phyloP scores from a whole-genome alignment of 106 monocot species.

The Allium cepa region DNA sequence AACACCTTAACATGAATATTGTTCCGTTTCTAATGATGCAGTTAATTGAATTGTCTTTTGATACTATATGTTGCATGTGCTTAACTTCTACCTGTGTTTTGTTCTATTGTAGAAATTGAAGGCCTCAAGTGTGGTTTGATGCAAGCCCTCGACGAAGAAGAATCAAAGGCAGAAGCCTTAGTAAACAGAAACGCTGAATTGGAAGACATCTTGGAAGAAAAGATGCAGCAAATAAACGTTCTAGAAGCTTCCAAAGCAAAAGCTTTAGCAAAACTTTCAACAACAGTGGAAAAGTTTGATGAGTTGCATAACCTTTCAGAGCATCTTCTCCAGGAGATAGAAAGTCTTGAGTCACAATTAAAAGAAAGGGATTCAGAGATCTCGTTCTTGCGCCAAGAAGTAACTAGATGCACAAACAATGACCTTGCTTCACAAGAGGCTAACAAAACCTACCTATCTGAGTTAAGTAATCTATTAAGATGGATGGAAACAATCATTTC shows the following conservation, averaged over 20 bases:
- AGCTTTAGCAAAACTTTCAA: conserved; percentile 68
- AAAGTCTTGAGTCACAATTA: conserved; percentile 79
- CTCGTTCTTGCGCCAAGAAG: conserved; percentile 89
- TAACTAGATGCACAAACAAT: conserved; percentile 77
- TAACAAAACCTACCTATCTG: conserved; percentile 49
- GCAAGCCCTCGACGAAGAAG: conserved; percentile 98
- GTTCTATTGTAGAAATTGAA: conserved; percentile 70
- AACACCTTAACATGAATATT: background rate
- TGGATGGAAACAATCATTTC: conserved; percentile 42
- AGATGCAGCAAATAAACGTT: conserved; percentile 35
- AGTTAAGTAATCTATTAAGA: conserved; percentile 36
- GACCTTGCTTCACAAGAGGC: conserved; percentile 61
- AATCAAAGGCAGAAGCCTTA: conserved; percentile 64
- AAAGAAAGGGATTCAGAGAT: conserved; percentile 76
- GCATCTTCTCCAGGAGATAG: conserved; percentile 75
- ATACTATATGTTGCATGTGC: background rate
- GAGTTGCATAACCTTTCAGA: conserved; percentile 91
- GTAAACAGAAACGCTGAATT: conserved; percentile 47
- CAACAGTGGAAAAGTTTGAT: conserved; percentile 84
- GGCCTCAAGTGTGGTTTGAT: conserved; percentile 34
- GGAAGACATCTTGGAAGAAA: conserved; percentile 44
- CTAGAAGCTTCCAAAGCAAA: conserved; percentile 70
- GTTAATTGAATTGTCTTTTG: background rate
- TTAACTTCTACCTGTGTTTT: background rate
- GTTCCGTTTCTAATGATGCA: conserved; percentile 1